A percentile compares a stretch with the other conserved stretches of the same genome.
phyloP scores from a whole-genome alignment of 2,329 filamentous ascomycete species.

The Cercospora sesami region DNA sequence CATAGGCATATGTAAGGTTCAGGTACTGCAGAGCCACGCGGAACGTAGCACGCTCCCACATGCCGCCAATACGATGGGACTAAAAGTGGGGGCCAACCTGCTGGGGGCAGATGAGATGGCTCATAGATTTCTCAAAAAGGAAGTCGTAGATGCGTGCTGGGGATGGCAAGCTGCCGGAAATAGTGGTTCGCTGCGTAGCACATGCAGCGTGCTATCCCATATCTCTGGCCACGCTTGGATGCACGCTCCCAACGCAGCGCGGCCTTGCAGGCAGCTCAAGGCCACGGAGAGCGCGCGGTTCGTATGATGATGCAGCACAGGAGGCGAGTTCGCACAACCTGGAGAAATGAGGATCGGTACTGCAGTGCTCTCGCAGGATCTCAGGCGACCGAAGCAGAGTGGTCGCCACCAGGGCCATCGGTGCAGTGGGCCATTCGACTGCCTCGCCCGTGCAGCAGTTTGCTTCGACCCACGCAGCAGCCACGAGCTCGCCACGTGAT shows the following conservation, averaged over 20 bases:
- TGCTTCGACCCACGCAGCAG: slow-evolving; percentile 15
- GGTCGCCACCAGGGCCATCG: not conserved
- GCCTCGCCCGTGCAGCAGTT: slow-evolving; percentile 14
- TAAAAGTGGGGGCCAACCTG: slow-evolving; percentile 49
- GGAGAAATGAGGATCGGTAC: slow-evolving; percentile 17
- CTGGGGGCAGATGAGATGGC: slow-evolving; percentile 31
- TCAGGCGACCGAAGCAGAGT: not conserved
- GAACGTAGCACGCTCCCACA: slow-evolving; percentile 33
- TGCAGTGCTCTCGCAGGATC: slow-evolving; percentile 12
- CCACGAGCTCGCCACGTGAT: slow-evolving; percentile 32
- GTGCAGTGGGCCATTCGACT: slow-evolving; percentile 9
- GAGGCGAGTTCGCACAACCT: slow-evolving; percentile 1
- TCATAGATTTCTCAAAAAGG: slow-evolving; percentile 17
- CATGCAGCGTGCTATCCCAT: slow-evolving; percentile 25
- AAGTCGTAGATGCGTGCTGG: slow-evolving; percentile 30
- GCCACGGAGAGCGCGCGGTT: slow-evolving; percentile 21
- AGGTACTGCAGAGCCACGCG: slow-evolving; percentile 3
- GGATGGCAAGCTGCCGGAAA: slow-evolving; percentile 17
- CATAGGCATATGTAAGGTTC: not conserved
- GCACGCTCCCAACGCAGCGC: slow-evolving; percentile 15
- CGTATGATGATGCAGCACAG: slow-evolving; percentile 21
- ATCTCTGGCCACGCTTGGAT: slow-evolving; percentile 21
- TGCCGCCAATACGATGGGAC: slow-evolving; percentile 54
- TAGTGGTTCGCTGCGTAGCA: slow-evolving; percentile 21
- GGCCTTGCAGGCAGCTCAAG: slow-evolving; percentile 12